Evolutionary conservation across 2,329 filamentous ascomycete species (phyloP).

Genomic region (Exophiala alcalophila): DNA sequence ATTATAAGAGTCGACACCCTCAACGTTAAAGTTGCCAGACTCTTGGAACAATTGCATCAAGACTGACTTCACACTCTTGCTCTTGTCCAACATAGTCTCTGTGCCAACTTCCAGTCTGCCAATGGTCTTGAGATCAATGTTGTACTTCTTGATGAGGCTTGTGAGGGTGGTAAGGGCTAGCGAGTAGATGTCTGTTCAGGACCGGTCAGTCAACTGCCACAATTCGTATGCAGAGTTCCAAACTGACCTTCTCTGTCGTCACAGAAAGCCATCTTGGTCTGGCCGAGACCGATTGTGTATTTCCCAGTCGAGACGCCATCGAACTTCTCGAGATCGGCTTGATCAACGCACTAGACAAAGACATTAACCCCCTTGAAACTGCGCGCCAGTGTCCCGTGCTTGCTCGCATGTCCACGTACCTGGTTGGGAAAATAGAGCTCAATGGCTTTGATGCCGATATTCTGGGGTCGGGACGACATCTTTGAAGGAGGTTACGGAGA

Average conservation of each 20-base stretch:
- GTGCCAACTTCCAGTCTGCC: constrained; percentile 82
- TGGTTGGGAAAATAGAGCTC: constrained; percentile 85
- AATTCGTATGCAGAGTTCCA: not conserved
- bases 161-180: constrained; percentile 74
- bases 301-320: constrained; percentile 79
- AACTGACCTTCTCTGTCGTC: constrained; percentile 77
- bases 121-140: constrained; percentile 72
- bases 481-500: constrained; percentile 1
- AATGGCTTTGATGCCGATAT: constrained; percentile 90
- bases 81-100: constrained; percentile 83
- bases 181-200: constrained; percentile 75
- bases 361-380: too few species aligned
- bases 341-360: constrained; percentile 76
- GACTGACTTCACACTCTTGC: constrained; percentile 85
- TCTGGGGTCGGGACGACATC: constrained; percentile 76
- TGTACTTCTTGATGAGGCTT: constrained; percentile 77
- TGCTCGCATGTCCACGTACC: constrained; percentile 52
- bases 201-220: constrained; percentile 8
- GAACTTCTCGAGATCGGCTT: constrained; percentile 78
- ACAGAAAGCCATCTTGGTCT: constrained; percentile 91
- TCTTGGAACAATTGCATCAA: constrained; percentile 78
- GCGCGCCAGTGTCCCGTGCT: too few species aligned
- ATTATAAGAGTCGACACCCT: constrained; percentile 79
- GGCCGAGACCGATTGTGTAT: constrained; percentile 86
- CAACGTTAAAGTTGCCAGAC: constrained; percentile 73